Conservation (phyloP, 169 alveolate genomes). For the Plasmodium relictum region DNA sequence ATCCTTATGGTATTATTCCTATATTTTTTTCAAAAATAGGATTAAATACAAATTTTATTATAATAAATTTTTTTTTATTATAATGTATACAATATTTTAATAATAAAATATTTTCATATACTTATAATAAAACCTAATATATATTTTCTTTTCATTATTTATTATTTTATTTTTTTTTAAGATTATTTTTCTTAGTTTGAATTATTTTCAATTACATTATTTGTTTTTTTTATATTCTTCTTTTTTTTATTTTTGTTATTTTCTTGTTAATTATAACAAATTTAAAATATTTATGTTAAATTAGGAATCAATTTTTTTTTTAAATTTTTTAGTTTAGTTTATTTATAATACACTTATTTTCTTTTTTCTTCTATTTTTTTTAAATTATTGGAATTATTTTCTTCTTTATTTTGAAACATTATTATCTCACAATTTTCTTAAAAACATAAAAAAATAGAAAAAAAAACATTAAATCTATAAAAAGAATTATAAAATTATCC, state of each 20-base stretch:
- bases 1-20: too few relatives aligned
- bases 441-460: too few relatives aligned
- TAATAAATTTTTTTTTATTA: not conserved
- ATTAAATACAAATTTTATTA: slow-evolving; percentile 3
- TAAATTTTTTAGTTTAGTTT: not conserved
- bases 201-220: slow-evolving; percentile 31
- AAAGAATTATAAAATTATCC: too few relatives aligned
- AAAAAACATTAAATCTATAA: too few relatives aligned
- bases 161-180: not conserved
- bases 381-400: not conserved
- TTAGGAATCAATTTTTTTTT: not conserved
- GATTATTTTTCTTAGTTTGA: slow-evolving; percentile 12
- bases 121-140: not conserved
- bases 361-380: slow-evolving; percentile 2
- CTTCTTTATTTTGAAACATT: too few relatives aligned
- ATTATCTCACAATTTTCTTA: too few relatives aligned
- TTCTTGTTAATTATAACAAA: not conserved
- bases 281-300: not conserved
- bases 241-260: not conserved
- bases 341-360: not conserved
- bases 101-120: too few relatives aligned
- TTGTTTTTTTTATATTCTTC: slow-evolving; percentile 5
- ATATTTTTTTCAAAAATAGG: not conserved
- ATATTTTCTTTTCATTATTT: not conserved
- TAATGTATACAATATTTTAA: too few relatives aligned